phyloP scores from a whole-genome alignment of 768 basidiomycete genomes.

The Termitomyces titanicus region DNA sequence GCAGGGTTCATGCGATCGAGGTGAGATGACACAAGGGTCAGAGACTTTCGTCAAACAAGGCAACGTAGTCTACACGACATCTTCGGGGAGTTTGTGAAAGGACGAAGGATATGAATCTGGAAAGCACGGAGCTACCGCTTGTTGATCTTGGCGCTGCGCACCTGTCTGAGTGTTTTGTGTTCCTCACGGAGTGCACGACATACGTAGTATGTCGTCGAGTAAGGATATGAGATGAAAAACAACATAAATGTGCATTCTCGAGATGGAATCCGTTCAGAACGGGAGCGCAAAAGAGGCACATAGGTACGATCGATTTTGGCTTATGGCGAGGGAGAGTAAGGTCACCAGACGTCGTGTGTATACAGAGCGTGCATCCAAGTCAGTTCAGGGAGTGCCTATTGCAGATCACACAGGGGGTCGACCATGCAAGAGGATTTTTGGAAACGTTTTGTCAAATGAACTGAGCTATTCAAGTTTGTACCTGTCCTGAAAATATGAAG shows the following conservation, averaged over 20 bases:
- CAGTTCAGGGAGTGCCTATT: neutral
- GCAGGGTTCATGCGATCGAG: neutral
- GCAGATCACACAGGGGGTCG: neutral
- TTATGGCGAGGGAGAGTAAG: neutral
- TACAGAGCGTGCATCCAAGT: neutral
- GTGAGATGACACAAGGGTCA: neutral
- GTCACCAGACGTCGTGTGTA: neutral
- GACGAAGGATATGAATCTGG: neutral
- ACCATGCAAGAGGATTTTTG: neutral
- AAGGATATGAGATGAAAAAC: neutral
- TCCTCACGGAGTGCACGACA: neutral
- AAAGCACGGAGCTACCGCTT: neutral
- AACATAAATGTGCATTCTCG: neutral
- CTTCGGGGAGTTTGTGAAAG: neutral
- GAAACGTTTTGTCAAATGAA: neutral
- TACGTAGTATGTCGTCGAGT: neutral
- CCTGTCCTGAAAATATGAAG: neutral
- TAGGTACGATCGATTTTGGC: neutral
- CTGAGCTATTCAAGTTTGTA: neutral
- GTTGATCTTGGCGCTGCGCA: too few species aligned
- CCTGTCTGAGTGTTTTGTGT: too few species aligned
- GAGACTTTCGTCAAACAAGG: neutral
- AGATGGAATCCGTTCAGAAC: neutral
- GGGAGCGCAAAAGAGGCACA: neutral
- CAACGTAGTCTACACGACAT: neutral